Conservation (phyloP, 176 grass and related monocot genomes). For the Ensete glaucum region DNA sequence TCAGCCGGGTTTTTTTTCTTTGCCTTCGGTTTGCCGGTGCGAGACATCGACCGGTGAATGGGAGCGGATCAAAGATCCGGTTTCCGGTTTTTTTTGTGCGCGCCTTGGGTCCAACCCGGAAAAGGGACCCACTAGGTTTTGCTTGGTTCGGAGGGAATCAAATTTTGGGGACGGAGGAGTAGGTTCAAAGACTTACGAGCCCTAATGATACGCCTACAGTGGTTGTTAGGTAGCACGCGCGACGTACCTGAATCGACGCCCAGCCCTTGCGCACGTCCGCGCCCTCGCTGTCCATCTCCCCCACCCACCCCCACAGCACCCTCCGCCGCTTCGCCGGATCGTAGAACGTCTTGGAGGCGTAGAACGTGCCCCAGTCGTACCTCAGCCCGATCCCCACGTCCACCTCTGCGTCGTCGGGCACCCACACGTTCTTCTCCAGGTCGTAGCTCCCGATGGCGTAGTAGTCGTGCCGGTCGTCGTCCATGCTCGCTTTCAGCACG, state of each 20-base stretch:
- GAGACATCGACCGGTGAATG: no score
- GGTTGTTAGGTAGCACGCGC: neutral
- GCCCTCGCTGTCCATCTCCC: slow-evolving; percentile 67
- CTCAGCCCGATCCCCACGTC: slow-evolving; percentile 74
- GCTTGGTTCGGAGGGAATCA: neutral
- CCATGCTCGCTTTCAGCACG: slow-evolving; percentile 86
- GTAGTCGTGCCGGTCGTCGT: slow-evolving; percentile 84
- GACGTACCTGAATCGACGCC: slow-evolving; percentile 68
- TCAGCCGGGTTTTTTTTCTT: no score
- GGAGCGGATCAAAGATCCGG: no score
- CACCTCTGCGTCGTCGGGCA: slow-evolving; percentile 25
- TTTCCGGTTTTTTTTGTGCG: no score
- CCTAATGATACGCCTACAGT: neutral
- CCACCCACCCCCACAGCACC: slow-evolving; percentile 77
- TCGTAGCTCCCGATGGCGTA: slow-evolving; percentile 62
- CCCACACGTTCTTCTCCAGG: slow-evolving; percentile 32
- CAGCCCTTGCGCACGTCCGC: slow-evolving; percentile 80
- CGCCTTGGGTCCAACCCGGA: no score
- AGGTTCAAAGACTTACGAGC: slow-evolving; percentile 1
- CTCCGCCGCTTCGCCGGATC: slow-evolving; percentile 54
- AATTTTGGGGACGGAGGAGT: neutral
- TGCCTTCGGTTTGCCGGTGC: no score
- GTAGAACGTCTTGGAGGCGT: slow-evolving; percentile 90
- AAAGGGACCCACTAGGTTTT: neutral
- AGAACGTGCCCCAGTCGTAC: slow-evolving; percentile 94